Conservation (phyloP, 1,284 basidiomycete species). For the Exobasidium rhododendri region DNA sequence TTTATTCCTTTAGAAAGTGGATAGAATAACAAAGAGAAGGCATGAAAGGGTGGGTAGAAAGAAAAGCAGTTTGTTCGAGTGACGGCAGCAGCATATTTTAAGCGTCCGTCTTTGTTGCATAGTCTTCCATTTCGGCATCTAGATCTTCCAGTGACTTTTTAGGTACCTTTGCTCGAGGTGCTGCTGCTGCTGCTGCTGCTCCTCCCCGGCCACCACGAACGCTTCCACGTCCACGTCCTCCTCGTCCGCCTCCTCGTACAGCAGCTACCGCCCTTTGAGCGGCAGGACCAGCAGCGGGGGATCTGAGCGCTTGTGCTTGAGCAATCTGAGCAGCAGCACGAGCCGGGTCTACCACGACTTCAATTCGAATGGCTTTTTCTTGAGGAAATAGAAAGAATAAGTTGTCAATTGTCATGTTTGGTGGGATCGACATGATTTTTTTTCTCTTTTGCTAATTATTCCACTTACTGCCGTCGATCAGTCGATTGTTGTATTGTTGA, state of each 20-base stretch:
- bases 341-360: conserved; percentile 87
- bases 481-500: conserved; percentile 91
- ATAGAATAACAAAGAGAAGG: too few species aligned
- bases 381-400: conserved; percentile 33
- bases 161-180: conserved; percentile 57
- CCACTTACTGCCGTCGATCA: conserved; percentile 99
- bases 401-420: neutral
- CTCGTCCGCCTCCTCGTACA: conserved; percentile 56
- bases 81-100: too few species aligned
- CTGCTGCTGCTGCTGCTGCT: conserved; percentile 19
- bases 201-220: conserved; percentile 40
- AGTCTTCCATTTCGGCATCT: conserved; percentile 64
- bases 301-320: conserved; percentile 23
- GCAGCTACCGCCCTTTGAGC: conserved; percentile 23
- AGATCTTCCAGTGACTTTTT: conserved; percentile 62
- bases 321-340: conserved; percentile 59
- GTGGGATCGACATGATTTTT: too few species aligned
- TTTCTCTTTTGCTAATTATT: too few species aligned
- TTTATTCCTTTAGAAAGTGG: too few species aligned
- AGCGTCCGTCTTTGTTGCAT: neutral
- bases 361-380: conserved; percentile 93
- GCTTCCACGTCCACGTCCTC: conserved; percentile 60
- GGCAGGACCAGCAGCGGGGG: conserved; percentile 25
- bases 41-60: too few species aligned
- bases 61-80: too few species aligned